Evolutionary conservation across 257 asterid species (phyloP).

Genomic region (Lycium barbarum): DNA sequence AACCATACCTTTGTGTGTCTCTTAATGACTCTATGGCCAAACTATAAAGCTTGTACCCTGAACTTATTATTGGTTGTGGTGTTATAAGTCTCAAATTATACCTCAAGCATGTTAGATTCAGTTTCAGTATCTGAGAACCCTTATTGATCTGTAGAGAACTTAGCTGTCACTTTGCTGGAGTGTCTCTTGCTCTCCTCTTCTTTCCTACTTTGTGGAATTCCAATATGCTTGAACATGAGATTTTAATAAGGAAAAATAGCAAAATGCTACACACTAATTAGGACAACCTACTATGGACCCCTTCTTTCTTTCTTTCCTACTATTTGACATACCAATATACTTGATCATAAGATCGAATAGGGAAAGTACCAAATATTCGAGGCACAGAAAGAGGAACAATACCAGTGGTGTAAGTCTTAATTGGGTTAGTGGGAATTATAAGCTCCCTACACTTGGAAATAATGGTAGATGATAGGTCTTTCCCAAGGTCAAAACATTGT

Average conservation of each 20-base stretch:
- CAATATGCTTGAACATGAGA: not conserved
- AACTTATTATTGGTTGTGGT: too few relatives aligned
- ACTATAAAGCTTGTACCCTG: too few relatives aligned
- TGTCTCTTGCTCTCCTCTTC: slow-evolving; percentile 2
- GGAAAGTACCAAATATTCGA: not conserved
- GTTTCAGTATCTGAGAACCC: too few relatives aligned
- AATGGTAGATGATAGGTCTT: slow-evolving; percentile 14
- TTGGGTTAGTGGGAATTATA: not conserved
- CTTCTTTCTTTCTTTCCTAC: not conserved
- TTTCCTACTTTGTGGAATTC: slow-evolving; percentile 22
- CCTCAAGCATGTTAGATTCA: too few relatives aligned
- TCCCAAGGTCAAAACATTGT: not conserved
- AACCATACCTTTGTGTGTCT: too few relatives aligned
- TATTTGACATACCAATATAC: slow-evolving; percentile 11
- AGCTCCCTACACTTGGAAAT: slow-evolving; percentile 3
- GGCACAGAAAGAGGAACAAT: not conserved
- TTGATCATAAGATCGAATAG: not conserved
- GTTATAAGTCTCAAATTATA: too few relatives aligned
- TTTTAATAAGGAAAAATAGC: not conserved
- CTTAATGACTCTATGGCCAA: too few relatives aligned
- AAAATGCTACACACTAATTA: not conserved
- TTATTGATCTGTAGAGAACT: not conserved
- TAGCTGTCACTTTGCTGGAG: slow-evolving; percentile 4
- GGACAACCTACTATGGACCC: slow-evolving; percentile 3
- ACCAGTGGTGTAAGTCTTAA: not conserved